Base-by-base conservation (phyloP, 2,329 filamentous ascomycete genomes). In the Diaporthe citrichinensis region DNA sequence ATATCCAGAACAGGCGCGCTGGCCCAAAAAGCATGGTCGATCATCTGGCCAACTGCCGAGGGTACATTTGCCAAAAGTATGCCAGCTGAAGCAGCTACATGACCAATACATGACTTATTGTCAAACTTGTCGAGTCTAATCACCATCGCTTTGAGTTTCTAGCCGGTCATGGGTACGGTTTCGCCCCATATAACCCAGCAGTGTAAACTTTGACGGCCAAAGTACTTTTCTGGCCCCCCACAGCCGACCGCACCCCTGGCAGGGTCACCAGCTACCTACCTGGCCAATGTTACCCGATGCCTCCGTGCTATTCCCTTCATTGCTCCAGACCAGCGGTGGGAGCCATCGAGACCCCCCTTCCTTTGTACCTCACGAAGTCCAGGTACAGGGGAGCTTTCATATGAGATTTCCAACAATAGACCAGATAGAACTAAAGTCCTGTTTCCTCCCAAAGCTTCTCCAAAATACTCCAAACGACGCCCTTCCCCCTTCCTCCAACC, bases 91-190 rank as follows among this genome's bases (percentile, higher is more conserved):
- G 65, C 65, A 41, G 65, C 65, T 69, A 69, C 65, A 69, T 69
- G 65, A 69, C 65, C 65, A 69, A 69, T 69, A 69, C 65, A 69
- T 69, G 65, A 69, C 65, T 69, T 69, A 55, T 69, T 69, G 65
- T 69, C 65, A 69, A 69, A 69, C 65, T 55, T 69, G 65, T 69
- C 65, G 49, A 69, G 65, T 69, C 65, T 55, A 69, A 69, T 69
- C 65, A 69, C 65, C 65, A 69, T 55, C n/a, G 65, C 65, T 69
- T 69, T 69, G 49, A 69, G 65, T 69, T 69, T 69, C 65, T 55
- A 55, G 65, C 65, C 65, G 65, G 65, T 69, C 65, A 69, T 69
- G 65, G 65, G 65, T 69, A 69, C 65, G 65, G 65, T 69, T 69
- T 69, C 65, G 65, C 65, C 49, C 65, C 65, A 69, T 69, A 69